Evolutionary conservation across 2,329 filamentous ascomycete species (phyloP).

Genomic region (Lecanosticta acicola): DNA sequence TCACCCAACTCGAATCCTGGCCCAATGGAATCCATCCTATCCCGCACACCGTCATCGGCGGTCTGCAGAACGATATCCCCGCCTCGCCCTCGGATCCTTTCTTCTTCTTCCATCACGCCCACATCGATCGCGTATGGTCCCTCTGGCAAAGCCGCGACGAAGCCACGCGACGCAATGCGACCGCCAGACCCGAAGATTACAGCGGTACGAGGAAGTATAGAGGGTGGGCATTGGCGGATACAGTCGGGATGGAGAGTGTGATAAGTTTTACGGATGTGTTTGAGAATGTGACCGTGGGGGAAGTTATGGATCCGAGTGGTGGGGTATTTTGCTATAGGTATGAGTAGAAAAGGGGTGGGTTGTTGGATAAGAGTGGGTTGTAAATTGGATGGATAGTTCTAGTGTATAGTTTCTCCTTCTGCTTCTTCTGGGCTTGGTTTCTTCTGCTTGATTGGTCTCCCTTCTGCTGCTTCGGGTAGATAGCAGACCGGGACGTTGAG

Average conservation of each 20-base stretch:
- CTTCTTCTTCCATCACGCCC: slow-evolving; percentile 2
- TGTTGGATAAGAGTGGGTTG: too few relatives aligned
- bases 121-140: neutral
- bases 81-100: neutral
- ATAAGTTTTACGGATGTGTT: neutral
- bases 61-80: neutral
- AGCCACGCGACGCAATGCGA: neutral
- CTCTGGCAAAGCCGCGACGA: slow-evolving; percentile 1
- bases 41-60: slow-evolving; percentile 1
- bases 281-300: too few relatives aligned
- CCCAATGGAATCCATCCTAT: neutral
- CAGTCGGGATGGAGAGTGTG: neutral
- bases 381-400: too few relatives aligned
- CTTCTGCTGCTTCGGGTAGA: slow-evolving; percentile 33
- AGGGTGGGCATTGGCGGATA: neutral
- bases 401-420: neutral
- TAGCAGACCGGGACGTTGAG: slow-evolving; percentile 33
- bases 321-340: slow-evolving; percentile 15
- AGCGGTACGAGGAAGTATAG: neutral
- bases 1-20: slow-evolving; percentile 2
- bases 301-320: neutral
- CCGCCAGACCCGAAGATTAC: neutral
- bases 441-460: slow-evolving; percentile 12
- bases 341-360: too few relatives aligned
- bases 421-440: neutral